Conservation (phyloP, 2,329 filamentous ascomycete genomes). For the Hypoxylon sp. region DNA sequence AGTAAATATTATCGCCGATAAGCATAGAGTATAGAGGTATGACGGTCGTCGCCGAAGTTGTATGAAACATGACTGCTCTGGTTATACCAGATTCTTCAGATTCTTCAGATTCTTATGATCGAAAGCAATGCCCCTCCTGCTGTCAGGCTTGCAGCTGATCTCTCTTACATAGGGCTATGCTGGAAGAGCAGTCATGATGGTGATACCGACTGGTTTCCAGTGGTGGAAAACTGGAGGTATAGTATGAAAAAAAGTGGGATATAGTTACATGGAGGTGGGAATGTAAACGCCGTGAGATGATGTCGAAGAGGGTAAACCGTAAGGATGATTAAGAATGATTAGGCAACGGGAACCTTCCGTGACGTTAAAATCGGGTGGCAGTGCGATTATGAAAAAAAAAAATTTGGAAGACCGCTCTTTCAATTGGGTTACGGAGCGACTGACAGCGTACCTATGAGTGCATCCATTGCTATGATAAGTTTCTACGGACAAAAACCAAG, state of each 20-base stretch:
- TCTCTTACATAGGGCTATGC: conserved; percentile 40
- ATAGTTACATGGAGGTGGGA: neutral
- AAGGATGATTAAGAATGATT: conserved; percentile 3
- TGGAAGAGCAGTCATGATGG: conserved; percentile 12
- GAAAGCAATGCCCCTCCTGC: conserved; percentile 36
- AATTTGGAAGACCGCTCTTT: neutral
- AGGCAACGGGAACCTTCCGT: neutral
- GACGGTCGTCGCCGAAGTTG: conserved; percentile 29
- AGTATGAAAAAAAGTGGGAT: conserved; percentile 21
- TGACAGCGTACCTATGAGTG: too few species aligned
- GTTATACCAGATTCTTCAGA: conserved; percentile 27
- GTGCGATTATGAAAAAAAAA: conserved; percentile 26
- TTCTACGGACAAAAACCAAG: conserved; percentile 6
- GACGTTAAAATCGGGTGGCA: conserved; percentile 22
- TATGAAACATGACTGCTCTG: conserved; percentile 25
- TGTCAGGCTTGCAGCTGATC: conserved; percentile 32
- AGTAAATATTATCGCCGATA: conserved; percentile 16
- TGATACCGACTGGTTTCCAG: conserved; percentile 6
- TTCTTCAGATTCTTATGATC: conserved; percentile 30
- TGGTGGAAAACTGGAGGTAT: conserved; percentile 8
- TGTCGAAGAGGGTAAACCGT: conserved; percentile 9
- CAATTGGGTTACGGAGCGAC: conserved; percentile 10
- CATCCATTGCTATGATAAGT: neutral
- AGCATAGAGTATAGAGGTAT: conserved; percentile 21
- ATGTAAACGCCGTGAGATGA: conserved; percentile 10